Evolutionary conservation across 306 rosid species (phyloP).

Genomic region (Betula pendula): DNA sequence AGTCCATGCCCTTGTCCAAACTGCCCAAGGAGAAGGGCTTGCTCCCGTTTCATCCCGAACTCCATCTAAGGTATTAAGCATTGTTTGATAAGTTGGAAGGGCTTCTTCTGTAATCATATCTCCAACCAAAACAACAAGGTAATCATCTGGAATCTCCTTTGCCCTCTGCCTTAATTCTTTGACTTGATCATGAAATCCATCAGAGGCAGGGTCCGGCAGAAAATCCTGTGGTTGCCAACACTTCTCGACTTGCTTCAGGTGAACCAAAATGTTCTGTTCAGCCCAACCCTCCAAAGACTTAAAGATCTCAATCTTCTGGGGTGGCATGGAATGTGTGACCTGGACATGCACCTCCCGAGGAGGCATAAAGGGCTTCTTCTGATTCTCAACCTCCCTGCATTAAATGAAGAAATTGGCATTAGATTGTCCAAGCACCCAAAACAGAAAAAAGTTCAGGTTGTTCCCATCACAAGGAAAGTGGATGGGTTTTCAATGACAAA

Average conservation of each 20-base stretch:
- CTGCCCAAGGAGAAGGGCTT: conserved; percentile 82
- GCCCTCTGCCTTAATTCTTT: conserved; percentile 76
- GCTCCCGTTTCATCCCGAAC: conserved; percentile 95
- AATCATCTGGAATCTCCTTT: conserved; percentile 83
- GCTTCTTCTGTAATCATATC: conserved; percentile 97
- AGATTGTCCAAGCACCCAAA: conserved; percentile 4
- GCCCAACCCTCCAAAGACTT: conserved; percentile 89
- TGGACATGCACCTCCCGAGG: conserved; percentile 86
- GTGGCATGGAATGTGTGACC: conserved; percentile 88
- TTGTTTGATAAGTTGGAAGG: conserved; percentile 91
- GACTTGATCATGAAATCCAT: conserved; percentile 84
- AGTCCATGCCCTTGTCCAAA: conserved; percentile 99
- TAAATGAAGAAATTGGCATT: conserved; percentile 14
- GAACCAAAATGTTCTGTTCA: conserved; percentile 64
- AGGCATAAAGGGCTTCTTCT: conserved; percentile 71
- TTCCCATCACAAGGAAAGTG: not conserved
- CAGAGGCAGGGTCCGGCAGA: conserved; percentile 73
- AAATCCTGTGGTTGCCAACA: conserved; percentile 97
- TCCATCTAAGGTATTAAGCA: conserved; percentile 89
- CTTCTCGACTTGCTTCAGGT: conserved; percentile 81
- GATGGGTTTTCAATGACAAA: not conserved
- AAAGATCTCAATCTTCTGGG: conserved; percentile 82
- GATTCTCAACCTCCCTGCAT: conserved; percentile 68
- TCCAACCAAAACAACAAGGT: conserved; percentile 83
- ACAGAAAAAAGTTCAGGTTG: not conserved